Evolutionary conservation across 805 yeast genomes (phyloP).

Genomic region (Myxozyma geophila): DNA sequence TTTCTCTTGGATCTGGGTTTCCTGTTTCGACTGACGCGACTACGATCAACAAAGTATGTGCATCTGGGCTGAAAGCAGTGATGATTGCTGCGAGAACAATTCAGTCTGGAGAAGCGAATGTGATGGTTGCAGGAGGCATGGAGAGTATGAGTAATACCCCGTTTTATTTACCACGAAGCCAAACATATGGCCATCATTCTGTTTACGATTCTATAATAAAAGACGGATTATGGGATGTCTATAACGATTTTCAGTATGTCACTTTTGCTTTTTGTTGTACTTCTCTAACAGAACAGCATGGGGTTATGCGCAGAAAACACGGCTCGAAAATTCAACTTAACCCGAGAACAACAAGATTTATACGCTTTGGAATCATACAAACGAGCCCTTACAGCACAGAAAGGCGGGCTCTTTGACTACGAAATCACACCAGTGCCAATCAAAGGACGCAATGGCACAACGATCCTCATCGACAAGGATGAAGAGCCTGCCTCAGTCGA

Average conservation of each 20-base stretch:
- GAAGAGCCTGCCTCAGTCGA: constrained; percentile 77
- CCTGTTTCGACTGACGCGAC: constrained; percentile 81
- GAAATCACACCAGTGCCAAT: constrained; percentile 86
- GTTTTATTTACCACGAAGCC: constrained; percentile 58
- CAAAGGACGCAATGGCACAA: constrained; percentile 66
- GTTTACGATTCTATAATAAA: constrained; percentile 66
- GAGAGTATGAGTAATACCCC: constrained; percentile 98
- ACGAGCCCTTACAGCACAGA: constrained; percentile 75
- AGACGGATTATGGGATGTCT: constrained; percentile 90
- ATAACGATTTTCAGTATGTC: constrained; percentile 56
- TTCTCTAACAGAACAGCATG: constrained; percentile 55
- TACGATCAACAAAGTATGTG: constrained; percentile 95
- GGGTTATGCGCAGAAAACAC: constrained; percentile 96
- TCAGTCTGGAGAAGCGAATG: constrained; percentile 84
- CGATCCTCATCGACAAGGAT: constrained; percentile 67
- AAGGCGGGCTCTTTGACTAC: constrained; percentile 68
- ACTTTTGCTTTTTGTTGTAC: not conserved
- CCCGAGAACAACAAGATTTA: constrained; percentile 85
- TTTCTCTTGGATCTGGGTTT: constrained; percentile 87
- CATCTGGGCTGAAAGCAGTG: constrained; percentile 91
- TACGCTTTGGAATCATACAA: constrained; percentile 81
- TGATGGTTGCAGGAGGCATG: constrained; percentile 96
- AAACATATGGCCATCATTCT: constrained; percentile 55
- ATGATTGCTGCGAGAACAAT: constrained; percentile 90
- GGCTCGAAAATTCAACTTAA: constrained; percentile 71